Evolutionary conservation across 2,329 filamentous ascomycete species (phyloP).

Genomic region (Aspergillus nomiae): DNA sequence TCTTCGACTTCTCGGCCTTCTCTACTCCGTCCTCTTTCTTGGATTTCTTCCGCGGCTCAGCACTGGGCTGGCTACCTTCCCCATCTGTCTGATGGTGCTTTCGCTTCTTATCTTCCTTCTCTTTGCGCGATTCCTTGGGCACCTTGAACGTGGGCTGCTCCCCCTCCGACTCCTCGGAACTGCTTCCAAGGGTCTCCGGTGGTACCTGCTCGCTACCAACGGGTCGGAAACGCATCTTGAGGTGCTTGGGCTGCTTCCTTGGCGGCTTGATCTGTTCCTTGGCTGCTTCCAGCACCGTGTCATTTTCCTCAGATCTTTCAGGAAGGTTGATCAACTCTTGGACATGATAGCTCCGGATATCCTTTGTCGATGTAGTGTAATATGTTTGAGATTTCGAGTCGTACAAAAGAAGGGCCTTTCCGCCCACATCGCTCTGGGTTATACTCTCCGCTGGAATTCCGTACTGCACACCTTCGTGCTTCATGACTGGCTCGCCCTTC

Average conservation of each 20-base stretch:
- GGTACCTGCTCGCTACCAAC: constrained; percentile 38
- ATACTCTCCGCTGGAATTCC: constrained; percentile 40
- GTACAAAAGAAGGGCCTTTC: constrained; percentile 40
- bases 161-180: constrained; percentile 40
- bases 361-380: constrained; percentile 24
- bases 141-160: constrained; percentile 37
- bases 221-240: constrained; percentile 50
- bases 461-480: constrained; percentile 46
- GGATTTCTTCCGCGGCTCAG: constrained; percentile 40
- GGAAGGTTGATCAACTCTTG: constrained; percentile 41
- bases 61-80: constrained; percentile 26
- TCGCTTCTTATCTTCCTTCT: constrained; percentile 39
- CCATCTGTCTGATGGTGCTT: constrained; percentile 38
- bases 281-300: constrained; percentile 25
- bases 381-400: constrained; percentile 40
- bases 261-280: constrained; percentile 37
- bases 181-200: constrained; percentile 39
- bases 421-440: constrained; percentile 27
- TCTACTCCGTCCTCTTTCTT: constrained; percentile 34
- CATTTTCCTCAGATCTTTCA: constrained; percentile 23
- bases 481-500: constrained; percentile 44
- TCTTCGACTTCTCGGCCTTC: constrained; percentile 35
- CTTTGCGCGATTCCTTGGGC: constrained; percentile 25
- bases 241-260: constrained; percentile 43
- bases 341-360: constrained; percentile 38